Conservation (phyloP, 768 basidiomycete genomes). For the Stropharia rugosoannulata region DNA sequence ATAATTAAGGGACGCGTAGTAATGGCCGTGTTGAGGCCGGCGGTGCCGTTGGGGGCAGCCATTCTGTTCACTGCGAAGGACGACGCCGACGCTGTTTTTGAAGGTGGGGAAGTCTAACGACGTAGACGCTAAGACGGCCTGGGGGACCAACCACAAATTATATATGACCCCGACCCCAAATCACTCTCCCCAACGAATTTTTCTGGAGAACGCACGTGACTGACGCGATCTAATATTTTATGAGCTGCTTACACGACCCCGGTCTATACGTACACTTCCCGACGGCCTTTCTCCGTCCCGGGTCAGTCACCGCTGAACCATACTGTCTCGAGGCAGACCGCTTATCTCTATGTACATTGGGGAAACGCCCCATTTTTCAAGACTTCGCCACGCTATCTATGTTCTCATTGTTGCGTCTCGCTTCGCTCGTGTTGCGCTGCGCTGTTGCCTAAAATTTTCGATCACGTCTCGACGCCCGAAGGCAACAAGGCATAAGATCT, state of each 20-base stretch:
- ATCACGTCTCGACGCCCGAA: background rate
- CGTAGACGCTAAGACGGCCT: conserved; percentile 21
- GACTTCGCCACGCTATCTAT: no score
- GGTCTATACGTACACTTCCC: background rate
- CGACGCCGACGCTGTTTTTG: conserved; percentile 20
- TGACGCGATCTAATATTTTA: conserved; percentile 16
- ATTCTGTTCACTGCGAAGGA: conserved; percentile 30
- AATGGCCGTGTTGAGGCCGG: conserved; percentile 34
- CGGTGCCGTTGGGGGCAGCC: conserved; percentile 39
- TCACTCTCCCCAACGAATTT: conserved; percentile 43
- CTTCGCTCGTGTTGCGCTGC: background rate
- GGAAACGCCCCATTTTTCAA: no score
- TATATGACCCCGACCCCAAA: conserved; percentile 45
- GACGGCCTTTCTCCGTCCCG: background rate
- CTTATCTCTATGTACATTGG: no score
- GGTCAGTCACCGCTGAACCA: background rate
- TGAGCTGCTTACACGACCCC: background rate
- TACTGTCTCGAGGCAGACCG: no score
- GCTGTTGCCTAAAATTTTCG: background rate
- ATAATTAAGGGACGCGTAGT: conserved; percentile 49
- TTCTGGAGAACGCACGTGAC: conserved; percentile 33
- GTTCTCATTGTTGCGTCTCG: no score
- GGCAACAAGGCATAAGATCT: background rate
- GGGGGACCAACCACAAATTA: conserved; percentile 25
- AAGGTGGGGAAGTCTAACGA: conserved; percentile 22